These are phyloP conservation scores for Canavalia ensiformis DNA, from an alignment of 306 rosid species.

Conservation along the genomic window DNA sequence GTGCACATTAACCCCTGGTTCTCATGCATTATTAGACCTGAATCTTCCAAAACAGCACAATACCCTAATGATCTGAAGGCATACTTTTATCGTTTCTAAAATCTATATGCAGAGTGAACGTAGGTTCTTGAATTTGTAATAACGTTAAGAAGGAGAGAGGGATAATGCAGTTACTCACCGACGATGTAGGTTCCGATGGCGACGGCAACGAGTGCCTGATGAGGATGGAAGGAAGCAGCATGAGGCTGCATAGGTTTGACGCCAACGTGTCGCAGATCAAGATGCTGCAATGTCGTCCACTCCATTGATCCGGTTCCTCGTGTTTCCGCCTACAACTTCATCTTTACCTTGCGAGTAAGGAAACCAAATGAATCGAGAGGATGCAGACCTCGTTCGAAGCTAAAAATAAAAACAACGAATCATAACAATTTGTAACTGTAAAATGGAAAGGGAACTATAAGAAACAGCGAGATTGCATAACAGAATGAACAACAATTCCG, in stretches of 20 bases:
- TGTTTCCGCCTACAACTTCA: conserved; percentile 46
- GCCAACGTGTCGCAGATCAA: conserved; percentile 90
- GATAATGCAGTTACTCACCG: conserved; percentile 57
- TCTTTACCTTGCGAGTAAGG: conserved; percentile 33
- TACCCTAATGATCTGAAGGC: neutral
- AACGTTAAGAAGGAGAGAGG: neutral
- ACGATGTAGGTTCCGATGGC: conserved; percentile 92
- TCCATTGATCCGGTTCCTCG: conserved; percentile 66
- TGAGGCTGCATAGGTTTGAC: conserved; percentile 85
- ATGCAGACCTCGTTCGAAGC: conserved; percentile 41
- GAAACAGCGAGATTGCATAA: conserved; percentile 18
- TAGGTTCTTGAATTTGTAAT: neutral
- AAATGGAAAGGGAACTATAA: conserved; percentile 33
- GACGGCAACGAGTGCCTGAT: conserved; percentile 90
- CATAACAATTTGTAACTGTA: neutral
- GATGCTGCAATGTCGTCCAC: conserved; percentile 98
- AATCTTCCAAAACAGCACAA: conserved; percentile 12
- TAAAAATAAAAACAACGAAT: conserved; percentile 37
- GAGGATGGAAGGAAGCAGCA: conserved; percentile 89
- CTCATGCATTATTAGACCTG: neutral
- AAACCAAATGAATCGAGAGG: conserved; percentile 32
- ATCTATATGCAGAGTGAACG: neutral
- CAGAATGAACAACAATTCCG: neutral
- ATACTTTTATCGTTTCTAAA: neutral
- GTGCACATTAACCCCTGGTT: conserved; percentile 21